These are phyloP conservation scores for Biscogniauxia mediterranea DNA, from an alignment of 2,329 filamentous ascomycete genomes.

Conservation along the genomic window DNA sequence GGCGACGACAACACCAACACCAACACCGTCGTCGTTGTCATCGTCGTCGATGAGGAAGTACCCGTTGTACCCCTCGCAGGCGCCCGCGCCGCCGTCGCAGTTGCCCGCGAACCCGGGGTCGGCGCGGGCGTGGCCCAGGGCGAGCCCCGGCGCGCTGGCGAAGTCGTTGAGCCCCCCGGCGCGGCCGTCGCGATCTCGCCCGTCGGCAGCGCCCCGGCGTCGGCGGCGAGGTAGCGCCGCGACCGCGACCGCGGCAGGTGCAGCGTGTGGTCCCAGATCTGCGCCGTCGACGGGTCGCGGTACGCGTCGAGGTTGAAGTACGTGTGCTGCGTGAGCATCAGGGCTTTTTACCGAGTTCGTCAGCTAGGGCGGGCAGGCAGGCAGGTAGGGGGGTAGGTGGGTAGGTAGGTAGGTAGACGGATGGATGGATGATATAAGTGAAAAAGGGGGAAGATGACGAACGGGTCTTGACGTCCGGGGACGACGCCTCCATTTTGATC, in stretches of 20 bases:
- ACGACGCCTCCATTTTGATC: constrained; percentile 58
- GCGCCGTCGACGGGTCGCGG: constrained; percentile 53
- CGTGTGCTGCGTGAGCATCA: constrained; percentile 65
- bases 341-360: too few relatives aligned
- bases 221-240: constrained; percentile 54
- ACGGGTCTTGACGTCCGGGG: constrained; percentile 48
- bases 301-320: constrained; percentile 70
- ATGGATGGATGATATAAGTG: constrained; percentile 10
- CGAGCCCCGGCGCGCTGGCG: constrained; percentile 58
- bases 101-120: constrained; percentile 57
- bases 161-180: constrained; percentile 60
- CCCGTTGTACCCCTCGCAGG: constrained; percentile 73
- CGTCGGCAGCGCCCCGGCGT: constrained; percentile 57
- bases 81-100: constrained; percentile 57
- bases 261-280: constrained; percentile 62
- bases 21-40: too few relatives aligned
- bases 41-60: constrained; percentile 47
- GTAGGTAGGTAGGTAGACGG: constrained; percentile 21
- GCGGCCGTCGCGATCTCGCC: constrained; percentile 58
- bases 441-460: constrained; percentile 19
- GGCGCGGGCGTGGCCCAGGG: constrained; percentile 60
- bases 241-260: constrained; percentile 61
- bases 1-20: constrained; percentile 42
- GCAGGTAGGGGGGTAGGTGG: too few relatives aligned
- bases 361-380: too few relatives aligned